Base-by-base conservation (phyloP, 139 green algal species). In the Coccomyxa sp. region DNA sequence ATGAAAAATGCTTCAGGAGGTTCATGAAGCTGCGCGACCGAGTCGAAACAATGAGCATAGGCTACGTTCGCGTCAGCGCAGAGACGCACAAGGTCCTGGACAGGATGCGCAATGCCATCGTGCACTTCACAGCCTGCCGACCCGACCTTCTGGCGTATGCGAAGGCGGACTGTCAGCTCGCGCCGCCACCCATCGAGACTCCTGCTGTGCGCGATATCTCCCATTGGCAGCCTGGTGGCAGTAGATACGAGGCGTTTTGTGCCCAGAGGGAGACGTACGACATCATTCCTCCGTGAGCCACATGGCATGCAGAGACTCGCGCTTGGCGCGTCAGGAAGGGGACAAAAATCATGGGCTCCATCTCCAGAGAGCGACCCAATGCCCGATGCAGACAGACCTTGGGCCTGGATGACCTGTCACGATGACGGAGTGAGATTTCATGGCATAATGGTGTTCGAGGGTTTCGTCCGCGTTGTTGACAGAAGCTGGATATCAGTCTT, bases 11-110 rank as follows among this genome's bases (percentile, higher is more conserved):
- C 50, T 64, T 64, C 50, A 64, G 50, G 3, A 64, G 50, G 50
- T 64, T 64, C 50, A 64, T 64, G 50, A 64, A 64, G 50, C 50
- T 64, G 50, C 50, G 50, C 50, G 50, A 64, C 50, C 50, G 50
- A 64, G 50, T 64, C 50, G 50, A 64, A 6, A 64, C 3, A 6
- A 64, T 6, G 3, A 64, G 50, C 50, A 64, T 64, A 4, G 50
- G 50, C 50, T 64, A 64, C 50, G 50, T 6, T 6, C 5, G 50
- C 5, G 50, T 64, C 50, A 64, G 50, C 50, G 50, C 50, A 64
- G 50, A 64, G 50, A 64, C 5, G 50, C 50, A 64, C 3, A 64
- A 64, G 50, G 50, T 64, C 50, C 50, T 64, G 50, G 50, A 64
- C 50, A 64, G 50, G 50, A 64, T 64, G 50, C 50, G 50, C 50